phyloP scores from a whole-genome alignment of 495 filamentous ascomycete species.

The Aspergillus wentii region DNA sequence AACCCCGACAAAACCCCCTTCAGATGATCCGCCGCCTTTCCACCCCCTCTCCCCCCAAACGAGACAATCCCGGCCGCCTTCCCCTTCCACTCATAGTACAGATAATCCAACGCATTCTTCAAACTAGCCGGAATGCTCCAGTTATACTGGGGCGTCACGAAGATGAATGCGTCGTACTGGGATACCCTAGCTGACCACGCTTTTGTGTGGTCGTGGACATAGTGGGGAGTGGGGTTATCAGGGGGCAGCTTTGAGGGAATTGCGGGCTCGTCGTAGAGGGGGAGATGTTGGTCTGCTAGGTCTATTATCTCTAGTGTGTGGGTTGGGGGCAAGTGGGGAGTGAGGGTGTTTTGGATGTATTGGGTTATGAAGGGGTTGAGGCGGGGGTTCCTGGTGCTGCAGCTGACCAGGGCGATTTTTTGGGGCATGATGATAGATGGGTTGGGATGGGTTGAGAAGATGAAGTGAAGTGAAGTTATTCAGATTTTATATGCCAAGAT shows the following conservation, averaged over 20 bases:
- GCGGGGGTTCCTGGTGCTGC: too few relatives aligned
- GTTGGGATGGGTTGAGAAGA: too few relatives aligned
- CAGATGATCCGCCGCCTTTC: constrained; percentile 35
- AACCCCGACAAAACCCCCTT: constrained; percentile 19
- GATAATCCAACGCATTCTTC: constrained; percentile 62
- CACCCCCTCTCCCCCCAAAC: constrained; percentile 50
- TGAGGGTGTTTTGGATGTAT: too few relatives aligned
- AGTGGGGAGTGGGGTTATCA: constrained; percentile 40
- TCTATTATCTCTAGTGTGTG: too few relatives aligned
- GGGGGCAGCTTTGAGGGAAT: constrained; percentile 42
- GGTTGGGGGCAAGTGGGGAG: too few relatives aligned
- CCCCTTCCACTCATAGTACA: constrained; percentile 54
- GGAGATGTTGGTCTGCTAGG: constrained; percentile 46
- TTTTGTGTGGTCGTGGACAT: constrained; percentile 40
- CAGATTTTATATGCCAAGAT: too few relatives aligned
- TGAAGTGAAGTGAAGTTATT: too few relatives aligned
- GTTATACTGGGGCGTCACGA: constrained; percentile 54
- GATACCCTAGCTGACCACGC: constrained; percentile 47
- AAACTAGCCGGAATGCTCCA: constrained; percentile 49
- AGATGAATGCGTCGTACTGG: constrained; percentile 48
- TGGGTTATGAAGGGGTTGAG: too few relatives aligned
- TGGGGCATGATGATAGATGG: too few relatives aligned
- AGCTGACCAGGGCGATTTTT: too few relatives aligned
- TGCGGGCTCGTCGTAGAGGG: constrained; percentile 51
- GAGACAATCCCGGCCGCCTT: constrained; percentile 53